These are phyloP conservation scores for Xylaria sp. DNA, from an alignment of 2,329 filamentous ascomycete genomes.

Conservation along the genomic window DNA sequence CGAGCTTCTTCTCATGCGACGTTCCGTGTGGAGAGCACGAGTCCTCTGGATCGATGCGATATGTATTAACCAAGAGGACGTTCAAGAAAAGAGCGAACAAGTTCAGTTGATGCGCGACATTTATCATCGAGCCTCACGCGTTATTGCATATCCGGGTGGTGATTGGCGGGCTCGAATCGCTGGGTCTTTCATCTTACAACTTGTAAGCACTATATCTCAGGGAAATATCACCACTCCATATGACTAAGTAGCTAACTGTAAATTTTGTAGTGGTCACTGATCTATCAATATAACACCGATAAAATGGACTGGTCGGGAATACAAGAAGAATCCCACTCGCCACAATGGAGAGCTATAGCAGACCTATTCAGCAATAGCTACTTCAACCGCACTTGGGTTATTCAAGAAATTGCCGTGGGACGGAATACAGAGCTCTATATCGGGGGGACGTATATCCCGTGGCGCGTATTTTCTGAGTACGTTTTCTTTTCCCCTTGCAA, in stretches of 20 bases:
- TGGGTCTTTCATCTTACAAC: constrained; percentile 19
- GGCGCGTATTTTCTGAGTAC: constrained; percentile 24
- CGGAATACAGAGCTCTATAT: constrained; percentile 29
- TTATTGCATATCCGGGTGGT: constrained; percentile 27
- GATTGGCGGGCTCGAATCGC: constrained; percentile 29
- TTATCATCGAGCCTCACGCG: constrained; percentile 32
- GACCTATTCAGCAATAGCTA: constrained; percentile 34
- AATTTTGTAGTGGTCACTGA: background rate
- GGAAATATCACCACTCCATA: background rate
- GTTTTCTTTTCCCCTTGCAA: background rate
- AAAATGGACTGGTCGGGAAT: background rate
- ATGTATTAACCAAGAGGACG: constrained; percentile 36
- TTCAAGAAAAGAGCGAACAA: constrained; percentile 34
- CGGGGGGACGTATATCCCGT: constrained; percentile 32
- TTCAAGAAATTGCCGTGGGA: constrained; percentile 33
- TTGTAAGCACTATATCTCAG: constrained; percentile 9
- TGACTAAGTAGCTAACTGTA: background rate
- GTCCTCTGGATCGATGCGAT: constrained; percentile 38
- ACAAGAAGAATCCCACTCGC: background rate
- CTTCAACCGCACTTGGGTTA: constrained; percentile 34
- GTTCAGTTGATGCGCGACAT: constrained; percentile 36
- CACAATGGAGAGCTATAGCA: constrained; percentile 25
- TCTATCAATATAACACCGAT: constrained; percentile 17
- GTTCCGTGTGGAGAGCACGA: constrained; percentile 30
- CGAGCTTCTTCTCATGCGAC: constrained; percentile 31